A percentile compares a stretch with the other conserved stretches of the same genome.
phyloP scores from a whole-genome alignment of 768 basidiomycete genomes.

The Rhizopogon vulgaris region DNA sequence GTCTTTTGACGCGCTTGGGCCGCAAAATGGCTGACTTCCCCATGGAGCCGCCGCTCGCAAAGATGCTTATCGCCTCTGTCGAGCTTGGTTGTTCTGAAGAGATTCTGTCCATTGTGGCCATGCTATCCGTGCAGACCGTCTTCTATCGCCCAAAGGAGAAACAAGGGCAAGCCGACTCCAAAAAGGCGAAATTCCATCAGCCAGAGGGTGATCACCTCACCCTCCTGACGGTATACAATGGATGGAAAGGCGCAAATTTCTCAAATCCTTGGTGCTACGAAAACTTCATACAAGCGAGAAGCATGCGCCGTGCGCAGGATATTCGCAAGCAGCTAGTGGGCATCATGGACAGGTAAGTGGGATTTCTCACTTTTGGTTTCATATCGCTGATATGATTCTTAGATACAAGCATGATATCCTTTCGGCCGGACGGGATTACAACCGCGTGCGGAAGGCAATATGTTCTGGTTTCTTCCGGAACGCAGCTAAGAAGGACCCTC shows the following conservation, averaged over 20 bases:
- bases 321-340: slow-evolving; percentile 95
- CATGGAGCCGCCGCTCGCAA: slow-evolving; percentile 92
- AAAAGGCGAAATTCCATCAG: slow-evolving; percentile 99
- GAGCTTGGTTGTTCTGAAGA: slow-evolving; percentile 98
- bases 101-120: slow-evolving; percentile 93
- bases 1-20: slow-evolving; percentile 86
- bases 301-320: slow-evolving; percentile 96
- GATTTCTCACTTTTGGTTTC: background rate
- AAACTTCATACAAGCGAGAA: slow-evolving; percentile 97
- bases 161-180: slow-evolving; percentile 97
- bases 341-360: slow-evolving; percentile 91
- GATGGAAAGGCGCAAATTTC: slow-evolving; percentile 95
- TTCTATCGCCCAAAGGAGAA: slow-evolving; percentile 99
- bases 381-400: slow-evolving; percentile 7
- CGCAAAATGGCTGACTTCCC: slow-evolving; percentile 99
- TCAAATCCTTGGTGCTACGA: slow-evolving; percentile 99
- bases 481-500: slow-evolving; percentile 97
- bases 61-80: slow-evolving; percentile 97
- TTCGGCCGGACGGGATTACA: slow-evolving; percentile 89
- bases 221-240: slow-evolving; percentile 92
- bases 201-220: slow-evolving; percentile 97
- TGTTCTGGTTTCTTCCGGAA: slow-evolving; percentile 98
- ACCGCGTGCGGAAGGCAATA: slow-evolving; percentile 89
- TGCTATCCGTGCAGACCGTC: slow-evolving; percentile 93
- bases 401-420: slow-evolving; percentile 97